Percentiles rank a stretch among this genome's conserved stretches.
Conservation (phyloP, 2,329 filamentous ascomycete genomes). For the Xenosphaeropsis pyriputrescens region DNA sequence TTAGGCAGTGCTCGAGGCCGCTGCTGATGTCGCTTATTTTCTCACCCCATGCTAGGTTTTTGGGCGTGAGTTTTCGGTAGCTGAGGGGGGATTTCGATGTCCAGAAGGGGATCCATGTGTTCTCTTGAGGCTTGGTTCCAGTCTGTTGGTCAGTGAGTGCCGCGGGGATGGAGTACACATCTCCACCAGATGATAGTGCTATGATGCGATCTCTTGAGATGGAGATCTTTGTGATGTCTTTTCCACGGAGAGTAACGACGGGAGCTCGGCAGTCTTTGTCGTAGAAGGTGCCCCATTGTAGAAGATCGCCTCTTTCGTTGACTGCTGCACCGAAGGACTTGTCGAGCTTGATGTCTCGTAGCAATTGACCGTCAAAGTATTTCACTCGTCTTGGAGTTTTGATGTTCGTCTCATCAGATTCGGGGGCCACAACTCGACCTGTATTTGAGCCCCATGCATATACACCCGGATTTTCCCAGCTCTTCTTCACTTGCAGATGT, state of each 20-base stretch:
- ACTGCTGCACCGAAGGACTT: constrained; percentile 74
- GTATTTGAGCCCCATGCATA: constrained; percentile 89
- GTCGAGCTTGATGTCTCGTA: constrained; percentile 80
- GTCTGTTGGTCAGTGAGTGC: constrained; percentile 55
- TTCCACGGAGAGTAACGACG: constrained; percentile 60
- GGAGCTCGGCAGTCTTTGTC: constrained; percentile 50
- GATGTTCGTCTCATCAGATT: constrained; percentile 60
- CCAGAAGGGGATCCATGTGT: constrained; percentile 63
- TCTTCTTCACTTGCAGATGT: constrained; percentile 75
- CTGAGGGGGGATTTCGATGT: constrained; percentile 39
- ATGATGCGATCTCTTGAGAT: constrained; percentile 76
- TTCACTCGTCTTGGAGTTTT: constrained; percentile 67
- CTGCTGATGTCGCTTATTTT: constrained; percentile 59
- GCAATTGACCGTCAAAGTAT: constrained; percentile 71
- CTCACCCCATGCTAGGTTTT: constrained; percentile 51
- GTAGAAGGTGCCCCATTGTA: constrained; percentile 83
- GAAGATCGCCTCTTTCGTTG: constrained; percentile 70
- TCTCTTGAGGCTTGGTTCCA: constrained; percentile 49
- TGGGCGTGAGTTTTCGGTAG: constrained; percentile 59
- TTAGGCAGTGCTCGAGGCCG: constrained; percentile 73
- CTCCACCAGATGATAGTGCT: constrained; percentile 58
- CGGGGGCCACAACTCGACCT: constrained; percentile 73
- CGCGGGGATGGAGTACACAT: constrained; percentile 73
- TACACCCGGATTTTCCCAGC: constrained; percentile 70
- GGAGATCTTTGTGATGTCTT: constrained; percentile 61